Evolutionary conservation across 768 basidiomycete species (phyloP).

Genomic region (Russula ochroleuca): DNA sequence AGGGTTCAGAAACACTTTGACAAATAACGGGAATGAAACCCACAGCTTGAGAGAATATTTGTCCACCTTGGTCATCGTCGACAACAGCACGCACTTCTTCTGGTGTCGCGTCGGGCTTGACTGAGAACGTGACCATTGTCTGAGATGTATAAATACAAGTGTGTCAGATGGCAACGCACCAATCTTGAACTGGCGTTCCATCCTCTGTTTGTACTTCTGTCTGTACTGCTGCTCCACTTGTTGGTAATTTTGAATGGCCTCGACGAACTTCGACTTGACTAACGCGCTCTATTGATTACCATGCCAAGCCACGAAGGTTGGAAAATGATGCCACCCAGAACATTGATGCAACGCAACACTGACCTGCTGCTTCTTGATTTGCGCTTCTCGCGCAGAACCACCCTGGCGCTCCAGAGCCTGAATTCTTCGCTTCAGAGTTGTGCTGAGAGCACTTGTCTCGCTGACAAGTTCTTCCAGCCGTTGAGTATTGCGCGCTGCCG

Average conservation of each 20-base stretch:
- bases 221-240: constrained; percentile 68
- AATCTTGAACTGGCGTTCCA: constrained; percentile 75
- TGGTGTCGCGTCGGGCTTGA: constrained; percentile 81
- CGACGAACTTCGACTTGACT: constrained; percentile 65
- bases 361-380: constrained; percentile 47
- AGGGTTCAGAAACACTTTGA: background rate
- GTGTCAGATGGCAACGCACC: constrained; percentile 40
- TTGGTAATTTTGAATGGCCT: constrained; percentile 75
- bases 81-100: constrained; percentile 72
- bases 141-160: background rate
- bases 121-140: constrained; percentile 36
- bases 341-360: constrained; percentile 19
- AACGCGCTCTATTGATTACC: constrained; percentile 55
- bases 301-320: too few species aligned
- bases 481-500: constrained; percentile 39
- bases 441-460: constrained; percentile 57
- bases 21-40: constrained; percentile 7
- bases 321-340: background rate
- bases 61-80: constrained; percentile 57
- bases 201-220: constrained; percentile 56
- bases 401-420: constrained; percentile 48
- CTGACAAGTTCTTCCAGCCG: constrained; percentile 55
- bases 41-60: constrained; percentile 79
- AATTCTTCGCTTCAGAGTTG: constrained; percentile 55
- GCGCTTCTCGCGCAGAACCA: constrained; percentile 40